Base-by-base conservation (phyloP, 108 stramenopile species). In the Nitzschia palea region DNA sequence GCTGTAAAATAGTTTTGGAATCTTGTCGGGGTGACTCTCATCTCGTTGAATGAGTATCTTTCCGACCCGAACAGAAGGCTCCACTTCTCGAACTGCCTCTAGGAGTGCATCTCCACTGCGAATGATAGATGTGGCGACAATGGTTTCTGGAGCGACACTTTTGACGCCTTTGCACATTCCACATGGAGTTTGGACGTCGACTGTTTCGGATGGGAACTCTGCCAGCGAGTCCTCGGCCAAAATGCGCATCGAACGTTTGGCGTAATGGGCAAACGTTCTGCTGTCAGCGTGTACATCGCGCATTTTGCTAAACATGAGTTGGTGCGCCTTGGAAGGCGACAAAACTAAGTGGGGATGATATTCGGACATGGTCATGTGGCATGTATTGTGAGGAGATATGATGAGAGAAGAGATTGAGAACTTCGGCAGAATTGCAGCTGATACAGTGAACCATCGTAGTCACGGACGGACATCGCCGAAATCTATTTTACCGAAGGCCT, bases 41-140 rank as follows among this genome's bases (percentile, higher is more conserved):
- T 98, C 90, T 25, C 99, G 77, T 66, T 99, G 99, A 65, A 99
- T 98, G 56, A 98, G 78, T 28, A 99, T 94, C 73, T 98, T 98
- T 0, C 96, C 99, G 18, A 95, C 95, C 0, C 72, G 60, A 0
- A 82, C 73, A 14, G 74, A 74, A 10, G 98, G 98, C 22, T 81
- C 74, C 62, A 93, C 58, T 25, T 86, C 79, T 15, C 94, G 84
- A 22, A 97, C 89, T 27, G 86, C 83, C 57, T 96, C 95, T 55
- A 96, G 57, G 12, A 99, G 69, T 20, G 88, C 70, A 74, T 97
- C 98, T 1, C 98, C 99, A 10, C 95, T 88, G 25, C 99, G 82
- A 33, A 99, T 71, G 42, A 99, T 96, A 22, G 95, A 96, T 0
- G 98, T 95, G 20, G 65, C 73, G 18, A 54, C 54, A 56, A 74